Percentiles rank a stretch among this genome's conserved stretches.
phyloP scores from a whole-genome alignment of 495 filamentous ascomycete species.

The Viridothelium virens region DNA sequence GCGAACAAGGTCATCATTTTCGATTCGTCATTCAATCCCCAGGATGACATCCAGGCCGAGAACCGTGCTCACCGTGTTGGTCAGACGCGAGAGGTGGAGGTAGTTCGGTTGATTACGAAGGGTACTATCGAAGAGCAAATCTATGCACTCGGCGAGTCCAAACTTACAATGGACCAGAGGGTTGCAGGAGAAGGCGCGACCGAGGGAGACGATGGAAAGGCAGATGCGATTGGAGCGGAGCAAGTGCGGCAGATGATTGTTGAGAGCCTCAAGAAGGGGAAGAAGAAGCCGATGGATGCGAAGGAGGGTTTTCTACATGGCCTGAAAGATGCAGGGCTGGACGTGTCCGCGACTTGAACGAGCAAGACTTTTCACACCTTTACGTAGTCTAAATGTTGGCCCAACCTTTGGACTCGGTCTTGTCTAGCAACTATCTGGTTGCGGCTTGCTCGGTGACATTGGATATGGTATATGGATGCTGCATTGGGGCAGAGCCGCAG shows the following conservation, averaged over 20 bases:
- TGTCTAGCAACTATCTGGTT: neutral
- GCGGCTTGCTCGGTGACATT: neutral
- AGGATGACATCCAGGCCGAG: constrained; percentile 93
- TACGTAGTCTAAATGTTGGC: too few relatives aligned
- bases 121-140: constrained; percentile 92
- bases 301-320: constrained; percentile 34
- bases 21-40: constrained; percentile 90
- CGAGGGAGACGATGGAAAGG: constrained; percentile 34
- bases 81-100: constrained; percentile 80
- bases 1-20: constrained; percentile 98
- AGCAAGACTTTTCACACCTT: neutral
- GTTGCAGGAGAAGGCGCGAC: constrained; percentile 53
- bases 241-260: constrained; percentile 59
- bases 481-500: neutral
- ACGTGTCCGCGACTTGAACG: constrained; percentile 27
- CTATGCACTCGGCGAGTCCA: constrained; percentile 77
- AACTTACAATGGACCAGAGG: constrained; percentile 81
- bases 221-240: constrained; percentile 52
- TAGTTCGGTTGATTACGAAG: constrained; percentile 70
- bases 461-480: neutral
- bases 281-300: constrained; percentile 22
- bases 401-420: neutral
- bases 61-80: constrained; percentile 94
- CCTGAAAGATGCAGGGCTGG: constrained; percentile 32
- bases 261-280: constrained; percentile 25